Base-by-base conservation (phyloP, 352 stramenopile genomes). In the Plasmopara viticola region DNA sequence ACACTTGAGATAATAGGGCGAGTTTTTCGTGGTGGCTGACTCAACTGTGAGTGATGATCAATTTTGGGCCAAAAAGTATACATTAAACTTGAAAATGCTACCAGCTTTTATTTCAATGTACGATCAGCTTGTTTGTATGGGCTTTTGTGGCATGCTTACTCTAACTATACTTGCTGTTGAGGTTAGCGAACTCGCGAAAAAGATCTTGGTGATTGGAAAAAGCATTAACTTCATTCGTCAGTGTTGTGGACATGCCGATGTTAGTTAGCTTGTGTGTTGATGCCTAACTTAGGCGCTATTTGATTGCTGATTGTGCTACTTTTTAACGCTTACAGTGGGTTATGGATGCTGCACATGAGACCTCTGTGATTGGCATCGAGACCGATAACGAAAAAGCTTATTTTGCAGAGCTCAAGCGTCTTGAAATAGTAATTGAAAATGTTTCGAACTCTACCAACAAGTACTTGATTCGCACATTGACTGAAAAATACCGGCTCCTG, bases 181-280 rank as follows among this genome's bases (percentile, higher is more conserved):
- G 20, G 20, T 3, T 53, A 94, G 82, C 38, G 84, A 95, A 9
- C 68, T 99, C 10, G 95, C 95, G 2, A 76, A 89, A 18, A 96
- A 95, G 34, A 97, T 98, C 42, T 67, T 99, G 17, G 73, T 97
- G 18, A 95, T 98, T 38, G 97, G 97, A 35, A 98, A 98, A 66
- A 97, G 92, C 39, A 98, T 99, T 60, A 99, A 99, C 74, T 99
- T 99, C 49, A 98, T 99, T 66, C 86, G 95, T 14, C 73, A 89
- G 43, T 98, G 93, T 72, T 97, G 96, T 45, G 75, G 85, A 9
- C 92, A 98, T 64, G 84, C 76, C 31, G 83, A 95, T 59, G 95
- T 90, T 52, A 41, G 69, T 68, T 2, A 33, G 18, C 6, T 17
- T 5, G 15, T 41, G n/a, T 40, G 5, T 48, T 44, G 5, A 15